These are phyloP conservation scores for Nannizziopsis barbatae DNA, from an alignment of 2,329 filamentous ascomycete genomes.

Conservation along the genomic window DNA sequence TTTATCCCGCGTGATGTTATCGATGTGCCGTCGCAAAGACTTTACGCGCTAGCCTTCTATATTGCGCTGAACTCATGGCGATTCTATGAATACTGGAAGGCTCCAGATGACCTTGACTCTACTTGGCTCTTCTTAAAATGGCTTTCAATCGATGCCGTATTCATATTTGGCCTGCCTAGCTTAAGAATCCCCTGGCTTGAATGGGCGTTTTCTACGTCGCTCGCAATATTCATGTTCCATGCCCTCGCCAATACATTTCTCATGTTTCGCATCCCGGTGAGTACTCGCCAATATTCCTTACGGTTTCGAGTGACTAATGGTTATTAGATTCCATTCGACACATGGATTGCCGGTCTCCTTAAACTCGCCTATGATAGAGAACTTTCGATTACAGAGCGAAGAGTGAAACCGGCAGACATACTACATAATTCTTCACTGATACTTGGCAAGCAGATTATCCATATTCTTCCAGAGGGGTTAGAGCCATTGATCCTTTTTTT, in stretches of 20 bases:
- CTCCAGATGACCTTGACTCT: slow-evolving; percentile 76
- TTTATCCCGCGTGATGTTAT: slow-evolving; percentile 70
- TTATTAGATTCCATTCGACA: slow-evolving; percentile 57
- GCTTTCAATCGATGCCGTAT: slow-evolving; percentile 73
- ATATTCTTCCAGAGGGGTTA: slow-evolving; percentile 87
- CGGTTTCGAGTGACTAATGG: slow-evolving; percentile 1
- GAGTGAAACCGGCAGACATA: slow-evolving; percentile 77
- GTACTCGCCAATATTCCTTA: slow-evolving; percentile 20
- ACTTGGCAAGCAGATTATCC: slow-evolving; percentile 91
- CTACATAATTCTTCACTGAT: slow-evolving; percentile 89
- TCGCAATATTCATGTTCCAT: slow-evolving; percentile 60
- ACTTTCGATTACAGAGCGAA: slow-evolving; percentile 82
- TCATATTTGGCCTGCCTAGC: slow-evolving; percentile 75
- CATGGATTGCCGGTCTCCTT: slow-evolving; percentile 59
- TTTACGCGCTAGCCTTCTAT: slow-evolving; percentile 78
- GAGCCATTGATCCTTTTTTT: slow-evolving; percentile 17
- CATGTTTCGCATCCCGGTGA: slow-evolving; percentile 80
- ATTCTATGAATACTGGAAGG: slow-evolving; percentile 70
- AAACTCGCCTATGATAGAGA: slow-evolving; percentile 88
- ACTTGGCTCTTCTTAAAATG: slow-evolving; percentile 89
- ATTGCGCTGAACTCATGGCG: slow-evolving; percentile 66
- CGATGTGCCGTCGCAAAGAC: slow-evolving; percentile 80
- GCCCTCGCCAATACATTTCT: slow-evolving; percentile 67
- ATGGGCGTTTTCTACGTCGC: slow-evolving; percentile 65
- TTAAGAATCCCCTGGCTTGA: slow-evolving; percentile 94